These are phyloP conservation scores for Dryas alaskensis DNA, from an alignment of 306 rosid genomes.

Conservation along the genomic window DNA sequence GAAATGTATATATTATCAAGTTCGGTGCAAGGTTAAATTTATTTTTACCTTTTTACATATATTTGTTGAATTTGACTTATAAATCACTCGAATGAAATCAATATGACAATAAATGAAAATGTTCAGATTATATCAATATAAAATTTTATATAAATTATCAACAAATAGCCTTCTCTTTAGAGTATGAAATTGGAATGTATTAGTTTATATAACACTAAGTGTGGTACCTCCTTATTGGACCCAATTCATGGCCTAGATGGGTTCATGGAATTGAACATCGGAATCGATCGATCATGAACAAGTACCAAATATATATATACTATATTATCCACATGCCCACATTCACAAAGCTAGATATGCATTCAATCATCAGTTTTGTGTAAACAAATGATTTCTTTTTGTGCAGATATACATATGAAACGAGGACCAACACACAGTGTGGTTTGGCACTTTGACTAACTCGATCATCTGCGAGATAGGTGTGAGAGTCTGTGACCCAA, in stretches of 20 bases:
- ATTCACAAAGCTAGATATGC: background rate
- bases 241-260: background rate
- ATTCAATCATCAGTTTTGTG: background rate
- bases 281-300: background rate
- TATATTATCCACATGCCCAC: background rate
- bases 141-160: no score
- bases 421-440: background rate
- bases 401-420: background rate
- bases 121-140: no score
- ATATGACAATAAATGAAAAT: no score
- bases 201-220: background rate
- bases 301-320: background rate
- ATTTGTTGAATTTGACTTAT: no score
- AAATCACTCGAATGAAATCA: no score
- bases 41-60: no score
- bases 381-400: constrained; percentile 8
- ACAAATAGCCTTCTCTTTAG: no score
- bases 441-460: background rate
- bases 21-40: no score
- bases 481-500: background rate
- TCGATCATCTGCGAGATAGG: background rate
- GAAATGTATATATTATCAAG: no score
- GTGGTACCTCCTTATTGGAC: background rate
- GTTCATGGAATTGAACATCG: background rate
- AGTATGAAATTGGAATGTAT: background rate